Conservation (phyloP, 345 rosid genomes). For the Psidium guajava region DNA sequence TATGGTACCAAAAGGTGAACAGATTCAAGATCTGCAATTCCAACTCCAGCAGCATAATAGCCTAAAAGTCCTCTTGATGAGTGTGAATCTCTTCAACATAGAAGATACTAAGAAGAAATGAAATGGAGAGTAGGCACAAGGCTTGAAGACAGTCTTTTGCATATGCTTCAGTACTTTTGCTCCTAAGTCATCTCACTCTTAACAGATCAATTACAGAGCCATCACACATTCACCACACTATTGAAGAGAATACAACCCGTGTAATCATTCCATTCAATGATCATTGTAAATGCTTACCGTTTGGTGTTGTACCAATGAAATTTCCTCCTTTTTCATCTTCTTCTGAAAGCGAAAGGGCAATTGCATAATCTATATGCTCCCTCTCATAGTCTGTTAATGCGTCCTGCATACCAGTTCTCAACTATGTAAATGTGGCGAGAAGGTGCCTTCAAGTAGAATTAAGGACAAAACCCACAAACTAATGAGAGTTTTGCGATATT, state of each 20-base stretch:
- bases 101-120: not conserved
- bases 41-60: not conserved
- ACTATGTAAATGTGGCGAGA: not conserved
- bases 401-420: conserved; percentile 36
- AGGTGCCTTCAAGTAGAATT: not conserved
- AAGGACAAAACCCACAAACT: not conserved
- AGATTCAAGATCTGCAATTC: not conserved
- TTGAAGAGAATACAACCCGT: not conserved
- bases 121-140: not conserved
- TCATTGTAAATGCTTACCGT: not conserved
- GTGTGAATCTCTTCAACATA: not conserved
- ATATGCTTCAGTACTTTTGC: not conserved
- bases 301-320: conserved; percentile 36
- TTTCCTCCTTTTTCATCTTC: conserved; percentile 60
- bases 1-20: not conserved
- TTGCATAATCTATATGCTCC: conserved; percentile 65
- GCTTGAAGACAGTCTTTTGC: not conserved
- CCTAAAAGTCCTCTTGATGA: not conserved
- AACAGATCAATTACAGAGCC: not conserved
- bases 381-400: conserved; percentile 52
- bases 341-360: conserved; percentile 80
- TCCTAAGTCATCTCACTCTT: not conserved
- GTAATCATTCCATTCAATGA: not conserved
- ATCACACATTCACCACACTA: not conserved
- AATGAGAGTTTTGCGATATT: not conserved